phyloP scores from a whole-genome alignment of 2,329 filamentous ascomycete genomes.

The Colletotrichum sp. region DNA sequence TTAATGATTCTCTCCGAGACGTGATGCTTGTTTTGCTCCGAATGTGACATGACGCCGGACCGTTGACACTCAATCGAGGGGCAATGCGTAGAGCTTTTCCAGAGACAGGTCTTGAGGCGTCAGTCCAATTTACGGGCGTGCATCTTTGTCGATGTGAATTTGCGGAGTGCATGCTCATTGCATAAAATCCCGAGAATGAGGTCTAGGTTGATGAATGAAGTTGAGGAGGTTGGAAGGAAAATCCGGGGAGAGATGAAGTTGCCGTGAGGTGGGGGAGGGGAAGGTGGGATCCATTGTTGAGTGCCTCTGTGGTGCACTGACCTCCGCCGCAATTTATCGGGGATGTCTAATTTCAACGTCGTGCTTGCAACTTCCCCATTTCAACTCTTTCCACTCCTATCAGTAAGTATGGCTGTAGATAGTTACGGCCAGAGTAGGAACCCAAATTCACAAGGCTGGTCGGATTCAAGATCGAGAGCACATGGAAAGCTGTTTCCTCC shows the following conservation, averaged over 20 bases:
- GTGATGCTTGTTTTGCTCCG: conserved; percentile 2
- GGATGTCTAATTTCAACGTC: not conserved
- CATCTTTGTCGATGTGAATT: not conserved
- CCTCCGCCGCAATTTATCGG: not conserved
- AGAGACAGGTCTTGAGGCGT: not conserved
- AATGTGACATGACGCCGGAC: not conserved
- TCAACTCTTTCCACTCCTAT: not conserved
- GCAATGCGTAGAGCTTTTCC: not conserved
- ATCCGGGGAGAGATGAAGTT: not conserved
- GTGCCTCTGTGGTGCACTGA: not conserved
- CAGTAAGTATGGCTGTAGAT: too few species aligned
- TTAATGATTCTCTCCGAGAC: conserved; percentile 2
- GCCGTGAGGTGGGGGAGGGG: not conserved
- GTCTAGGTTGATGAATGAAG: not conserved
- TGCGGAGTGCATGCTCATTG: not conserved
- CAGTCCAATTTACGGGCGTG: not conserved
- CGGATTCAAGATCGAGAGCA: too few species aligned
- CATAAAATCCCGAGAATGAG: not conserved
- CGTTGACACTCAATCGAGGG: not conserved
- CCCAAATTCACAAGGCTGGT: too few species aligned
- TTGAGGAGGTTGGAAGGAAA: not conserved
- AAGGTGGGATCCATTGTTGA: not conserved
- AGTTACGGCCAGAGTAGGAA: too few species aligned
- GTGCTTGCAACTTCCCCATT: not conserved
- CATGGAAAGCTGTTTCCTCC: too few species aligned